Conservation (phyloP, 129 eudicot species). For the Rutidosis leptorrhynchoides region DNA sequence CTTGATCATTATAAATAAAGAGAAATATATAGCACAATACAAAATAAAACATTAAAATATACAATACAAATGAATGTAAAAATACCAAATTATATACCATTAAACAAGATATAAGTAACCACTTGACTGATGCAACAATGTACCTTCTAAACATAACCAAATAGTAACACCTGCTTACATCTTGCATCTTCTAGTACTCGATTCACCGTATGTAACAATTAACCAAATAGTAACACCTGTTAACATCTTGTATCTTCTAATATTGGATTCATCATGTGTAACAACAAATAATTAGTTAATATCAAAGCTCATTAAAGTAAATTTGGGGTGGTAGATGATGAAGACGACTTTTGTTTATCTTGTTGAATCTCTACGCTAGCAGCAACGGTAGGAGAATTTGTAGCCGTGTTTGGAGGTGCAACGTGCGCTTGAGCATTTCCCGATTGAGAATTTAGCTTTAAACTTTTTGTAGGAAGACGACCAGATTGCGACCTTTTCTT, state of each 20-base stretch:
- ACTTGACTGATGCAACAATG: constrained; percentile 4
- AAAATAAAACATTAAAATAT: background rate
- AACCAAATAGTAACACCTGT: constrained; percentile 35
- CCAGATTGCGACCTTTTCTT: constrained; percentile 43
- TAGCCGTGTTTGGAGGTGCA: constrained; percentile 1
- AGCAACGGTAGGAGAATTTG: constrained; percentile 28
- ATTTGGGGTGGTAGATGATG: constrained; percentile 18
- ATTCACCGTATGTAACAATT: constrained; percentile 22
- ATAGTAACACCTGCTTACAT: constrained; percentile 34
- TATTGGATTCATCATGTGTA: constrained; percentile 17
- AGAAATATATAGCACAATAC: background rate
- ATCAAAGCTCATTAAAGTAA: constrained; percentile 24
- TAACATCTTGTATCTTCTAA: constrained; percentile 29
- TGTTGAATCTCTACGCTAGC: constrained; percentile 52
- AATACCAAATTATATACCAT: constrained; percentile 21
- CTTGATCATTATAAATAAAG: no score
- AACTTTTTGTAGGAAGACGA: constrained; percentile 31
- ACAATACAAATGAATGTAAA: background rate
- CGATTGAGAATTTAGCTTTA: constrained; percentile 35
- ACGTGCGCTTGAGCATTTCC: constrained; percentile 29
- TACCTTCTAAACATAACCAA: constrained; percentile 27
- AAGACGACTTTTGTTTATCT: constrained; percentile 25
- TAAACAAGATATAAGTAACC: constrained; percentile 9
- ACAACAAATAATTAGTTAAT: constrained; percentile 11
- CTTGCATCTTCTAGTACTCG: constrained; percentile 24